Conservation (phyloP, 306 rosid genomes). For the Cotoneaster glaucophyllus region DNA sequence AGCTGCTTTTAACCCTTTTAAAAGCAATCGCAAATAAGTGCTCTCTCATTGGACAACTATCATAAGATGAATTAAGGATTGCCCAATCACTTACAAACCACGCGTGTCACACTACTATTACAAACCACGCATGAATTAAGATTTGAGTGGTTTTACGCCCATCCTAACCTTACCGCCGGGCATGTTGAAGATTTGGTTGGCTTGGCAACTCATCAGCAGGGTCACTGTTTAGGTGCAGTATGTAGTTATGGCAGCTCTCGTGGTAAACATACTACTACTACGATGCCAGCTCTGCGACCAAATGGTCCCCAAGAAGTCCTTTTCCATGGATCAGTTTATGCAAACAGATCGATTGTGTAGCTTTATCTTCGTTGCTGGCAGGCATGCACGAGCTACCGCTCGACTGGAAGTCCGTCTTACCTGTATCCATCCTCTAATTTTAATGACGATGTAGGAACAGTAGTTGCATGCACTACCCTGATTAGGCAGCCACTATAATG, state of each 20-base stretch:
- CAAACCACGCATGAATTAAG: not conserved
- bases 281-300: slow-evolving; percentile 20
- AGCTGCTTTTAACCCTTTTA: not conserved
- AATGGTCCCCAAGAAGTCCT: slow-evolving; percentile 38
- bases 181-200: not conserved
- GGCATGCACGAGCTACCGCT: not conserved
- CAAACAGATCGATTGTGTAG: not conserved
- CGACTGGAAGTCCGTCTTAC: slow-evolving; percentile 10
- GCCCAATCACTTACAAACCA: not conserved
- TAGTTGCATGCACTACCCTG: not conserved
- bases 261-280: not conserved
- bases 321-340: not conserved
- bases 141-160: not conserved
- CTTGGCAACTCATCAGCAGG: not conserved
- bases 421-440: slow-evolving; percentile 10
- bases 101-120: no score
- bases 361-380: slow-evolving; percentile 5
- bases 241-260: slow-evolving; percentile 8
- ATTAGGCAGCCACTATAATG: not conserved
- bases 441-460: not conserved
- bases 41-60: not conserved
- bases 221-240: slow-evolving; percentile 1
- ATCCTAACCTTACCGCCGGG: not conserved
- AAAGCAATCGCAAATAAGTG: not conserved
- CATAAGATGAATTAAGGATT: not conserved